Evolutionary conservation across 108 stramenopile species (phyloP).

Genomic region (Cyclotella cryptica): DNA sequence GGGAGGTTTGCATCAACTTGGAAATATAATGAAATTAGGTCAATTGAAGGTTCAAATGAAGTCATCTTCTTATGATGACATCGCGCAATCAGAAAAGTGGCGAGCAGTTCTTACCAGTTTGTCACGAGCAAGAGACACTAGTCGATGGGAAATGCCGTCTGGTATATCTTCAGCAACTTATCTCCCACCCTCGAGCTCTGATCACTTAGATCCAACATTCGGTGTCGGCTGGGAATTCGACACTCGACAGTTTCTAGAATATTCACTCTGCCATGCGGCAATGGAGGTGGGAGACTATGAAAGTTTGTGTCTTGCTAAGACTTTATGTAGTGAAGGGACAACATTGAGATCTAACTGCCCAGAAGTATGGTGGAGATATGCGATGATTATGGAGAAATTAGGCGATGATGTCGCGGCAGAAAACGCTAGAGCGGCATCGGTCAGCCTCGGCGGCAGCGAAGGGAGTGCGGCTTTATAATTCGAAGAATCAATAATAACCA

Average conservation of each 20-base stretch:
- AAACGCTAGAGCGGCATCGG: constrained; percentile 66
- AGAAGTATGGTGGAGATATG: constrained; percentile 87
- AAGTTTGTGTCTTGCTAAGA: constrained; percentile 69
- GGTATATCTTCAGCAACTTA: constrained; percentile 42
- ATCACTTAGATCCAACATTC: neutral
- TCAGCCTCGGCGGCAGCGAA: neutral
- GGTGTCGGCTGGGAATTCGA: constrained; percentile 74
- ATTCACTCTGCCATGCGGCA: constrained; percentile 77
- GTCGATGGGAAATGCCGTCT: constrained; percentile 47
- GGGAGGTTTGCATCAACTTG: constrained; percentile 68
- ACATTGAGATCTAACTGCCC: constrained; percentile 83
- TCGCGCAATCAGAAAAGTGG: constrained; percentile 58
- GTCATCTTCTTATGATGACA: constrained; percentile 2
- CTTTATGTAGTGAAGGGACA: constrained; percentile 85
- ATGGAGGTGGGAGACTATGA: constrained; percentile 76
- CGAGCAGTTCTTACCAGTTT: constrained; percentile 56
- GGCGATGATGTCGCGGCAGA: constrained; percentile 87
- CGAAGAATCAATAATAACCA: too few species aligned
- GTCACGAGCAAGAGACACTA: constrained; percentile 36
- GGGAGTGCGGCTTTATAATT: neutral
- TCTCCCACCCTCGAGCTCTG: neutral
- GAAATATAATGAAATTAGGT: constrained; percentile 71
- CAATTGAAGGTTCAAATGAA: constrained; percentile 23
- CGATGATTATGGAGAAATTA: constrained; percentile 70
- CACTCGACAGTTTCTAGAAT: constrained; percentile 74